A percentile compares a stretch with the other conserved stretches of the same genome.
Conservation (phyloP, 2,329 filamentous ascomycete genomes). For the Aspergillus nomiae region DNA sequence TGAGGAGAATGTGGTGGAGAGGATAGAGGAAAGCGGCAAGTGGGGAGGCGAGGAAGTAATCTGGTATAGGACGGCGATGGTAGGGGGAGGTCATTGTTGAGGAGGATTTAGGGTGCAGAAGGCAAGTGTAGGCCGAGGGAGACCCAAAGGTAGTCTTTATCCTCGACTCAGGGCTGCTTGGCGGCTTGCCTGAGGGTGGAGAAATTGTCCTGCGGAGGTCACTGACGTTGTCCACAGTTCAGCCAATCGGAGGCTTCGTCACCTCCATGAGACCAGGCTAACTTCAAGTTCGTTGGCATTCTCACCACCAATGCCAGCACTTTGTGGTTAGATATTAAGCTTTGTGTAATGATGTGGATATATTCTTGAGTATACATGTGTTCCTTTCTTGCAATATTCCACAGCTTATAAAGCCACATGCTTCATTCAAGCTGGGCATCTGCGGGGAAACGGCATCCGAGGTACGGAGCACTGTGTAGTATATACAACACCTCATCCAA, state of each 20-base stretch:
- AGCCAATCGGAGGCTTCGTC: neutral
- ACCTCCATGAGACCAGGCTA: neutral
- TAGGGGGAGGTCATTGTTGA: conserved; percentile 46
- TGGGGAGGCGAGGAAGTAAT: conserved; percentile 69
- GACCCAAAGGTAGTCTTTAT: neutral
- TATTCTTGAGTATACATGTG: too few relatives aligned
- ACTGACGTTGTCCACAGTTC: neutral
- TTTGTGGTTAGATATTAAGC: too few relatives aligned
- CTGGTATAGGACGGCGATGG: conserved; percentile 55
- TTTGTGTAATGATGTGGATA: too few relatives aligned
- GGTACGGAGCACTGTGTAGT: too few relatives aligned
- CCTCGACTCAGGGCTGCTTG: neutral
- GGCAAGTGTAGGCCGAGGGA: neutral
- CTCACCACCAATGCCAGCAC: too few relatives aligned
- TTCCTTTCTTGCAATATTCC: too few relatives aligned
- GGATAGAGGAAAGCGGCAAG: conserved; percentile 64
- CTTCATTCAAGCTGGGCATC: too few relatives aligned
- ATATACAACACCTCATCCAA: too few relatives aligned
- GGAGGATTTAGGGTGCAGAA: conserved; percentile 7
- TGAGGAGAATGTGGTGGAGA: conserved; percentile 65
- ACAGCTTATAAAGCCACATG: too few relatives aligned
- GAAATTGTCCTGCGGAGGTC: neutral
- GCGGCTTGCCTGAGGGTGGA: neutral
- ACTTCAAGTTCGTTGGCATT: neutral
- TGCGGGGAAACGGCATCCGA: too few relatives aligned